These are phyloP conservation scores for Galerina marginata DNA, from an alignment of 768 basidiomycete species.

Conservation along the genomic window DNA sequence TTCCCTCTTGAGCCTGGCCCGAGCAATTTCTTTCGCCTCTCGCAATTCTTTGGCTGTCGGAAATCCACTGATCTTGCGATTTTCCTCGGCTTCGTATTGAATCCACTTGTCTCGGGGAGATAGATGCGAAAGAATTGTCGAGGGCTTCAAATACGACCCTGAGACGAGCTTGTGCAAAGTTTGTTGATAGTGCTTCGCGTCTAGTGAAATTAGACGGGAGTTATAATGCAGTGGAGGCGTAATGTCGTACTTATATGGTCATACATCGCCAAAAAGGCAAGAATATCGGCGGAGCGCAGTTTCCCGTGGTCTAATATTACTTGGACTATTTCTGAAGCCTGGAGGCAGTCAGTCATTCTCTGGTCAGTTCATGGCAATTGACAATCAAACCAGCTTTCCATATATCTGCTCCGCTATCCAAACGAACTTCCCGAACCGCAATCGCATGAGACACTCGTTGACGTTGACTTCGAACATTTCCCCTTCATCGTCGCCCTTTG, in stretches of 20 bases:
- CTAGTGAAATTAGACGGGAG: conserved; percentile 6
- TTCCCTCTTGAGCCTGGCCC: conserved; percentile 65
- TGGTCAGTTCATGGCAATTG: background rate
- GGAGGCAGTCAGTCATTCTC: conserved; percentile 4
- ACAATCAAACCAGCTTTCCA: conserved; percentile 65
- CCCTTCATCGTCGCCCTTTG: conserved; percentile 69
- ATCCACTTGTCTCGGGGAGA: conserved; percentile 84
- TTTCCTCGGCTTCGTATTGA: conserved; percentile 81
- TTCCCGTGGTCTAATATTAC: conserved; percentile 86
- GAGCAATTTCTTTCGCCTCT: conserved; percentile 70
- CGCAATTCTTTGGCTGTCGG: conserved; percentile 82
- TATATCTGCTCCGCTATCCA: conserved; percentile 74
- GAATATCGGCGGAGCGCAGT: conserved; percentile 74
- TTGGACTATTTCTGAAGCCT: conserved; percentile 82
- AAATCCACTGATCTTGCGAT: conserved; percentile 72
- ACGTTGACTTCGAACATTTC: conserved; percentile 84
- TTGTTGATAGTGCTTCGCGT: conserved; percentile 55
- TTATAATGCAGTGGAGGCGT: background rate
- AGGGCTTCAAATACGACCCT: conserved; percentile 76
- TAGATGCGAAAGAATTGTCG: conserved; percentile 75
- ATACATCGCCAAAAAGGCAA: conserved; percentile 52
- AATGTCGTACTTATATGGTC: conserved; percentile 61
- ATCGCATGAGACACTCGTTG: conserved; percentile 79
- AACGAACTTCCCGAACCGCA: conserved; percentile 85
- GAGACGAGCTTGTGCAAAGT: conserved; percentile 75